Evolutionary conservation across 176 grass and related monocot species (phyloP), one percentile per base, ranked within the genome.

Genomic region (Sorghum bicolor): DNA sequence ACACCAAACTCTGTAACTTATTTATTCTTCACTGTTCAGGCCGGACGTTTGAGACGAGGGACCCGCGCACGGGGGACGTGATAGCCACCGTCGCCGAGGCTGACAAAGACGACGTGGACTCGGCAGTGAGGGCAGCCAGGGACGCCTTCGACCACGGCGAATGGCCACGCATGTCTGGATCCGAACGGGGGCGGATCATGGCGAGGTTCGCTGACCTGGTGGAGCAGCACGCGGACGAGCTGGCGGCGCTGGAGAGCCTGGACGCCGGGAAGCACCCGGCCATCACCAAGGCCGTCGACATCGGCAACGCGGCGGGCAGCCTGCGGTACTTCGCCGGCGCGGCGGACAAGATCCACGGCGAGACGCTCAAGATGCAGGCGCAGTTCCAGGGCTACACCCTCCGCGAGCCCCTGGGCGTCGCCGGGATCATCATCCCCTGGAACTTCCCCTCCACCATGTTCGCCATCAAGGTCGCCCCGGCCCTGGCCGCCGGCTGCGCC

Each of bases 341-440:
- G 14, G 88, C 95, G 5, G 92, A 97, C 69, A 97, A 97, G 87
- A 90, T 97, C 80, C 95, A 97, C 70, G 90, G 95, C 26, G 88
- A 94, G 87, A 94, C 90, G 43, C 90, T 97, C 2, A 94, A 91
- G 88, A 60, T 93, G 86, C 32, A 26, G 47, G 74, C 52, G 2
- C 31, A 72, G 38, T 65, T 79, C 52, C 90, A 92, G 15, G 90
- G 67, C 1, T 78, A 92, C 67, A 88, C 83, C 12, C 73, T 92
- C 22, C 30, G 38, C 10, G 86, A 92, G 86, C 86, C 86, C 0
- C 84, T 92, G 0, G 90, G 90, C 57, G 90, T 92, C 19, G 90
- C 72, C 8, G 90, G 90, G 28, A 14, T 75, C 74, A 89, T 92
- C 72, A 88, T 92, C 37, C 86, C 90, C 6, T 92, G 86, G 90